Evolutionary conservation across 2,329 filamentous ascomycete species (phyloP).

Genomic region (Hypoxylon sp.): DNA sequence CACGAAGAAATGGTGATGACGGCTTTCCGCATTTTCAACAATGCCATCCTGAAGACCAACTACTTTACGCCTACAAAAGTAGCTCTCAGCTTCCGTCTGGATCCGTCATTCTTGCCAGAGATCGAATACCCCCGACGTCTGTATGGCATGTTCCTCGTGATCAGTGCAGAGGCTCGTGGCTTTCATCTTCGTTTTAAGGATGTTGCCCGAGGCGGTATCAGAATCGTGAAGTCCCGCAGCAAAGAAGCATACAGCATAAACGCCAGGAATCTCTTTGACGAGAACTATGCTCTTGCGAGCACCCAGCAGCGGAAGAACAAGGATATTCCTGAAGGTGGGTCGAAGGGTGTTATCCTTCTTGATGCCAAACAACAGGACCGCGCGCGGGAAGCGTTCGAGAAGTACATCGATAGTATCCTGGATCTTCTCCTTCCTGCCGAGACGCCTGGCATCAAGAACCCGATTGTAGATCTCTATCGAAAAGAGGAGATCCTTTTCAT

Average conservation of each 20-base stretch:
- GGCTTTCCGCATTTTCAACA: constrained; percentile 96
- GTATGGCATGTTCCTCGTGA: constrained; percentile 99
- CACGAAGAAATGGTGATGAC: constrained; percentile 99
- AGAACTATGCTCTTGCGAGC: constrained; percentile 98
- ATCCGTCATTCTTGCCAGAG: constrained; percentile 88
- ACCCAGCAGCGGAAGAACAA: constrained; percentile 99
- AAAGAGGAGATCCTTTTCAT: constrained; percentile 98
- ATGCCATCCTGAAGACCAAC: constrained; percentile 94
- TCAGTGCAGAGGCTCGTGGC: constrained; percentile 94
- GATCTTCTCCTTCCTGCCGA: constrained; percentile 91
- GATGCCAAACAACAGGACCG: constrained; percentile 96
- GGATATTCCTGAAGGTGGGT: constrained; percentile 97
- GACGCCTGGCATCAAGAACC: constrained; percentile 98
- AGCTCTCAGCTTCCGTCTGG: constrained; percentile 93
- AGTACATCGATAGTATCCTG: constrained; percentile 99
- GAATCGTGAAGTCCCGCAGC: constrained; percentile 98
- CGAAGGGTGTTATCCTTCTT: constrained; percentile 96
- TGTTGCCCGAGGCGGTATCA: constrained; percentile 95
- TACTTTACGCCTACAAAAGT: constrained; percentile 98
- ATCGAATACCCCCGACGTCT: constrained; percentile 94
- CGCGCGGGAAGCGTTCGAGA: constrained; percentile 93
- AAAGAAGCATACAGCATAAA: constrained; percentile 98
- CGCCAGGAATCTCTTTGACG: constrained; percentile 94
- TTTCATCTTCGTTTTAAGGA: constrained; percentile 99
- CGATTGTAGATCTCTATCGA: constrained; percentile 94